Percentiles rank a stretch among this genome's conserved stretches.
phyloP scores from a whole-genome alignment of 2,329 filamentous ascomycete species.

The Botrytis squamosa region DNA sequence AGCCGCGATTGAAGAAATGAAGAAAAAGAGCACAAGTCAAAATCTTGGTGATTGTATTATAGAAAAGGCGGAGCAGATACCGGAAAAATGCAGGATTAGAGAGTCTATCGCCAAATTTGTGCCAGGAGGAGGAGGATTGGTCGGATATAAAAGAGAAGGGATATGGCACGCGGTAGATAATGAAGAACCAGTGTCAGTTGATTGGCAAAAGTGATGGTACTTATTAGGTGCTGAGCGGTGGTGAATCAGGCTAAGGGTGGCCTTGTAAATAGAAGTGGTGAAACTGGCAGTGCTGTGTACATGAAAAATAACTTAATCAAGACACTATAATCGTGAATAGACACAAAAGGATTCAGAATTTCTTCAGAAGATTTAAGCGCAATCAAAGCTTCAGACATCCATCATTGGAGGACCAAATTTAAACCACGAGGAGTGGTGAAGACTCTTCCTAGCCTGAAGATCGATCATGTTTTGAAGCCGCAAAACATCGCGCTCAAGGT shows the following conservation, averaged over 20 bases:
- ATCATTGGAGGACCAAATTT: neutral
- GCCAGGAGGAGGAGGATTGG: neutral
- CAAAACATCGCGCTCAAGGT: neutral
- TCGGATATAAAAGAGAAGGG: neutral
- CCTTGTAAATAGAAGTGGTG: neutral
- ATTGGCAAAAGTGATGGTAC: neutral
- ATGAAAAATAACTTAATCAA: neutral
- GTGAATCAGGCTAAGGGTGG: neutral
- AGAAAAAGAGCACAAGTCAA: neutral
- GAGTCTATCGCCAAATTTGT: constrained; percentile 5
- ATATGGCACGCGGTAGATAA: neutral
- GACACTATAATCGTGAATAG: neutral
- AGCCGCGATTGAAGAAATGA: constrained; percentile 5
- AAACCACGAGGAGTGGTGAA: neutral
- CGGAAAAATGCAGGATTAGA: neutral
- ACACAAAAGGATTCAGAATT: too few relatives aligned
- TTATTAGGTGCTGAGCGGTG: neutral
- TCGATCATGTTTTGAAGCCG: neutral
- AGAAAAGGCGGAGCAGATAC: constrained; percentile 6
- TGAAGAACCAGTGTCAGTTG: neutral
- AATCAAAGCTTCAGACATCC: neutral
- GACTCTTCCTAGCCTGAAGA: neutral
- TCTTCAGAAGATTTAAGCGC: neutral
- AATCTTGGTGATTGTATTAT: neutral
- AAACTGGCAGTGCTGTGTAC: neutral